A percentile compares a stretch with the other conserved stretches of the same genome.
These are phyloP conservation scores for Candida argentea DNA, from an alignment of 805 yeast genomes.

Conservation along the genomic window DNA sequence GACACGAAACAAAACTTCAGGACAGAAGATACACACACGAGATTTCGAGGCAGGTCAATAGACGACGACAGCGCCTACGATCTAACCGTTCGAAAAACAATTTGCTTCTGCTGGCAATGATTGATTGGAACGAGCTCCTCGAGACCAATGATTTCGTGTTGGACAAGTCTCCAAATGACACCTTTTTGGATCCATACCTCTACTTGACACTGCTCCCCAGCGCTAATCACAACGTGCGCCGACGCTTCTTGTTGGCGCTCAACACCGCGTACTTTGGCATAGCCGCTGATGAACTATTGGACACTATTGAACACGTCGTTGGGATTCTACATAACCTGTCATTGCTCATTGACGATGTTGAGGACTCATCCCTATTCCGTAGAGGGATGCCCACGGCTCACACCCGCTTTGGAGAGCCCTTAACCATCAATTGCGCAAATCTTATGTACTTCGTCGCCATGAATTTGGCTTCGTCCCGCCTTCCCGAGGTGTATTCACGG, in stretches of 20 bases:
- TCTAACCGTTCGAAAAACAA: background rate
- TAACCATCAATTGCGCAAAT: conserved; percentile 75
- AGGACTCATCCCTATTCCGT: conserved; percentile 62
- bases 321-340: conserved; percentile 23
- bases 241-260: conserved; percentile 22
- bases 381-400: conserved; percentile 80
- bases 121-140: background rate
- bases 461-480: conserved; percentile 26
- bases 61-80: too few relatives aligned
- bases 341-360: conserved; percentile 70
- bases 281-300: conserved; percentile 11
- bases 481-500: conserved; percentile 4
- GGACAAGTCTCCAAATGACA: conserved; percentile 2
- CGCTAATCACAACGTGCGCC: conserved; percentile 21
- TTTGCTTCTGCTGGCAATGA: background rate
- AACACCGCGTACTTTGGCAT: conserved; percentile 23
- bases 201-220: conserved; percentile 25
- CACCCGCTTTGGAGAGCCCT: conserved; percentile 62
- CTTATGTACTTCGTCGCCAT: conserved; percentile 72
- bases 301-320: conserved; percentile 18
- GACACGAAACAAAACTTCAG: too few relatives aligned
- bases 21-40: too few relatives aligned
- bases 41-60: conserved; percentile 5
- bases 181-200: conserved; percentile 19
- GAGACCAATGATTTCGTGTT: too few relatives aligned